Evolutionary conservation across 1,284 basidiomycete genomes (phyloP), one percentile per base, ranked within the genome.

Genomic region (Thelephora terrestris): DNA sequence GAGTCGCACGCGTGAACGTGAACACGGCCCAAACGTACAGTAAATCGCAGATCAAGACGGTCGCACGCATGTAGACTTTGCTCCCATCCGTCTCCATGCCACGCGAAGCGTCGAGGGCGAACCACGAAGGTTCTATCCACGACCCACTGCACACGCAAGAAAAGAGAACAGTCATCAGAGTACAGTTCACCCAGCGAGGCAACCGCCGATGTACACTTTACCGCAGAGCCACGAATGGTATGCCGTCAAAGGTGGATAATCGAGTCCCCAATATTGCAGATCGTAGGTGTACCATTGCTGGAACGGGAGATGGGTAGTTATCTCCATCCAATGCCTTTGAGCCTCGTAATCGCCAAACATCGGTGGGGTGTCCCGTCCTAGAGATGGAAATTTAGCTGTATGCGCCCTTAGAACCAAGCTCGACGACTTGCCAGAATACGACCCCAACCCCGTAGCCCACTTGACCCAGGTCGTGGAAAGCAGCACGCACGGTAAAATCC

Each of bases 301-400:
- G 23, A 78, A 58, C 0, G 89, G 88, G 3, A 91, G 68, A 58
- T 91, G 84, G 27, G 79, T 66, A 1, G 90, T 91, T 39, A 95
- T 64, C 57, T 94, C 90, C 80, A 94, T 89, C 92, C 91, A 95
- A 64, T 95, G 91, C 46, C 92, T 73, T 60, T 95, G 92, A 0
- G 92, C 92, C 64, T 96, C 92, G 57, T 91, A 91, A 65, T 96
- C 92, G 16, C 92, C 92, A 53, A 77, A 87, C 79, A 93, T 81
- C 0, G 91, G 91, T 0, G 89, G 82, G 2, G 75, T 77, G 16
- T 63, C 71, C 50, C 77, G 65, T 5, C 91, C 89, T 89, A 43
- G 18, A n/a, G 5, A 2, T 21, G 36, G 35, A 37, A 48, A 38
- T 47, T 50, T 7, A 52, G 16, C 42, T 37, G 27, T 24, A 25